Conservation (phyloP, 1,139 yeast species). For the Arxiozyma telluris region DNA sequence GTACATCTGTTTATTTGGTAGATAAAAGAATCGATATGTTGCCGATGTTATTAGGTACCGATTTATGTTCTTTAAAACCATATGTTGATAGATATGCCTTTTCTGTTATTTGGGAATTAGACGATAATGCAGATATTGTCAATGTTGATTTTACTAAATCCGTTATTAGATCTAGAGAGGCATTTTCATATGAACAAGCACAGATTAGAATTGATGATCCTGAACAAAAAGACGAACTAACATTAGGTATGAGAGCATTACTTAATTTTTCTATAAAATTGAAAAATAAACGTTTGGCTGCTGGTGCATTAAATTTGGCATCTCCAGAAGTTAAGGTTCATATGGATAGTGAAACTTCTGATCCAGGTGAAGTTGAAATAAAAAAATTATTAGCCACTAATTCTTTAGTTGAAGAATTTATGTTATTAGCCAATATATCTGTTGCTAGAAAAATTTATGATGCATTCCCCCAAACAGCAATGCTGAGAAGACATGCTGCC, state of each 20-base stretch:
- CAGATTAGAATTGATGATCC: slow-evolving; percentile 82
- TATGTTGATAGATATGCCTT: slow-evolving; percentile 94
- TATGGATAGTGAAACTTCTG: slow-evolving; percentile 94
- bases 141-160: slow-evolving; percentile 77
- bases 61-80: slow-evolving; percentile 89
- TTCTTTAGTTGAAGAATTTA: slow-evolving; percentile 94
- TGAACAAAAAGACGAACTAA: slow-evolving; percentile 70
- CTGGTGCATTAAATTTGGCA: slow-evolving; percentile 94
- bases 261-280: slow-evolving; percentile 69
- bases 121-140: slow-evolving; percentile 78
- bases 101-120: slow-evolving; percentile 92
- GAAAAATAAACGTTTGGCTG: slow-evolving; percentile 77
- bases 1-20: slow-evolving; percentile 95
- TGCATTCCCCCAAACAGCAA: slow-evolving; percentile 94
- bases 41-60: slow-evolving; percentile 91
- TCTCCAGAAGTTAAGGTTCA: slow-evolving; percentile 98
- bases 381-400: slow-evolving; percentile 83
- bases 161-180: slow-evolving; percentile 83
- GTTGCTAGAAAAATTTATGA: slow-evolving; percentile 90
- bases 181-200: slow-evolving; percentile 91
- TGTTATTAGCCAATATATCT: slow-evolving; percentile 93
- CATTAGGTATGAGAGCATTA: slow-evolving; percentile 80
- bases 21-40: slow-evolving; percentile 99
- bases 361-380: slow-evolving; percentile 92
- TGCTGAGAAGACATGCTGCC: slow-evolving; percentile 93